Evolutionary conservation across 108 stramenopile species (phyloP).

Genomic region (Cyclotella atomus): DNA sequence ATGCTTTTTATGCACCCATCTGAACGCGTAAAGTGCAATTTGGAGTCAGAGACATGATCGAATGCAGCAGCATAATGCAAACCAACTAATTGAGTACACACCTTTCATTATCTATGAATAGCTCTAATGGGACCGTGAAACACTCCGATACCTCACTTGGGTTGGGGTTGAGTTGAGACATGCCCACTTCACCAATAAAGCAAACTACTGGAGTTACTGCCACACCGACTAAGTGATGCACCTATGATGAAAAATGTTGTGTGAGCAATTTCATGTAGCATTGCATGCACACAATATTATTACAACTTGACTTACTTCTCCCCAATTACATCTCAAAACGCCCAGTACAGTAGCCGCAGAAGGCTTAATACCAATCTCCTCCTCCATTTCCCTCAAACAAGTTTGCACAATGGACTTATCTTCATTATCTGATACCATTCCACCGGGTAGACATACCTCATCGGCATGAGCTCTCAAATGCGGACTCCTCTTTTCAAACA

Average conservation of each 20-base stretch:
- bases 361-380: slow-evolving; percentile 86
- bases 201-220: slow-evolving; percentile 95
- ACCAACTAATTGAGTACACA: not conserved
- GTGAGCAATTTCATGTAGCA: no score
- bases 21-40: not conserved
- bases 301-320: slow-evolving; percentile 52
- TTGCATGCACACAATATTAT: no score
- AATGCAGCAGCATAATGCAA: not conserved
- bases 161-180: slow-evolving; percentile 69
- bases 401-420: slow-evolving; percentile 92
- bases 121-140: slow-evolving; percentile 83
- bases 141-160: slow-evolving; percentile 89
- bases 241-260: slow-evolving; percentile 3
- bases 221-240: slow-evolving; percentile 86
- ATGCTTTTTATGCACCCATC: slow-evolving; percentile 84
- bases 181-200: slow-evolving; percentile 76
- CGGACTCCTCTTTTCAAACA: slow-evolving; percentile 87
- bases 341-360: slow-evolving; percentile 70
- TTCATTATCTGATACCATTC: slow-evolving; percentile 82
- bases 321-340: slow-evolving; percentile 92
- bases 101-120: slow-evolving; percentile 64
- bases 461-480: slow-evolving; percentile 84
- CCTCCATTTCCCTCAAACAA: slow-evolving; percentile 94
- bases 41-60: not conserved
- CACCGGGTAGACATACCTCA: slow-evolving; percentile 90